Percentiles rank a stretch among this genome's conserved stretches.
These are phyloP conservation scores for Phanerodontia chrysosporium DNA, from an alignment of 768 basidiomycete species.

Conservation along the genomic window DNA sequence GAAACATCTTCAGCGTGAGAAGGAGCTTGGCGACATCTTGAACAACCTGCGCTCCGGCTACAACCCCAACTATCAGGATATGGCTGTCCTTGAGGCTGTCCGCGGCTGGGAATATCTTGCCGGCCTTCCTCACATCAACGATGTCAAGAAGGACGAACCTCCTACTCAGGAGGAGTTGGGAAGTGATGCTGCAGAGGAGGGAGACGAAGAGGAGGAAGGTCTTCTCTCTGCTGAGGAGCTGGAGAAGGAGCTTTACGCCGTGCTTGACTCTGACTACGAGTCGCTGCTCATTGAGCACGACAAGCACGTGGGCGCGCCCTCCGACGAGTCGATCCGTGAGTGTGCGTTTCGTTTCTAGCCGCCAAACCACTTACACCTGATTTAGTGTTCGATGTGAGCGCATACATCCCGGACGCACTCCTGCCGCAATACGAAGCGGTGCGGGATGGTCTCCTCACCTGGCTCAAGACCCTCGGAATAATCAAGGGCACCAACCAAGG, in stretches of 20 bases:
- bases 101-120: slow-evolving; percentile 85
- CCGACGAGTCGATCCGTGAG: slow-evolving; percentile 46
- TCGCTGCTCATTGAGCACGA: slow-evolving; percentile 77
- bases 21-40: slow-evolving; percentile 78
- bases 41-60: slow-evolving; percentile 77
- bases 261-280: slow-evolving; percentile 66
- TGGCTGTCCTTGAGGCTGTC: slow-evolving; percentile 96
- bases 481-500: slow-evolving; percentile 33
- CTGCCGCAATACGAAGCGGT: slow-evolving; percentile 69
- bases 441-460: slow-evolving; percentile 55
- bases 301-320: slow-evolving; percentile 50
- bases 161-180: slow-evolving; percentile 28
- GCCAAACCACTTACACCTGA: background rate
- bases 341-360: slow-evolving; percentile 10
- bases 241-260: slow-evolving; percentile 48
- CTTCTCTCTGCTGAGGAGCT: slow-evolving; percentile 53
- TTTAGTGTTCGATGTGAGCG: slow-evolving; percentile 74
- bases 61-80: slow-evolving; percentile 99
- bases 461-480: slow-evolving; percentile 63
- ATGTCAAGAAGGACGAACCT: slow-evolving; percentile 46
- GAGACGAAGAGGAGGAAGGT: slow-evolving; percentile 41
- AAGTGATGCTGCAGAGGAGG: slow-evolving; percentile 12
- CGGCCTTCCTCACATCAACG: slow-evolving; percentile 67
- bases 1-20: slow-evolving; percentile 70
- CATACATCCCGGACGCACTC: slow-evolving; percentile 83